Percentiles rank a stretch among this genome's conserved stretches.
These are phyloP conservation scores for Tylopilus vinaceipallidus DNA, from an alignment of 768 basidiomycete genomes.

Conservation along the genomic window DNA sequence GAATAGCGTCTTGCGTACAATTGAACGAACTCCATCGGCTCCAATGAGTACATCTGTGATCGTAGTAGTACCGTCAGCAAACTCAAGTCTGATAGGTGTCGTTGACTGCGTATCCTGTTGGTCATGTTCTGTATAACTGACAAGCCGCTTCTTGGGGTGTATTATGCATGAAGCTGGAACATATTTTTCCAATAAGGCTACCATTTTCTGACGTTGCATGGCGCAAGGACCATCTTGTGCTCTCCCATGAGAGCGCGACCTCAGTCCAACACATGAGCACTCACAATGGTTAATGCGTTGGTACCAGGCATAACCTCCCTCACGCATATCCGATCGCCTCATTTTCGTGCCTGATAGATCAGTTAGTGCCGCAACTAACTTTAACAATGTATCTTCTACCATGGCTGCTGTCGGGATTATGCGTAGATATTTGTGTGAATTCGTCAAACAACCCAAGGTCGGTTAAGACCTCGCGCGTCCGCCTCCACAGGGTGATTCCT, in stretches of 20 bases:
- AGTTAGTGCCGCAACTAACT: not conserved
- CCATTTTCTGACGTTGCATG: slow-evolving; percentile 25
- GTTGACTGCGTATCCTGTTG: slow-evolving; percentile 27
- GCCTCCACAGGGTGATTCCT: slow-evolving; percentile 44
- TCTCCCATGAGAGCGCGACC: not conserved
- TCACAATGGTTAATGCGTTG: slow-evolving; percentile 22
- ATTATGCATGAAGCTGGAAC: slow-evolving; percentile 19
- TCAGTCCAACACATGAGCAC: not conserved
- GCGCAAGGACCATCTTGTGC: slow-evolving; percentile 5
- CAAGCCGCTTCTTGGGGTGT: slow-evolving; percentile 18
- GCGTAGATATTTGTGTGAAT: slow-evolving; percentile 15
- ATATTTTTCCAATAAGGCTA: slow-evolving; percentile 15
- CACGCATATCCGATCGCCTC: slow-evolving; percentile 30
- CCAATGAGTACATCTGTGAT: slow-evolving; percentile 44
- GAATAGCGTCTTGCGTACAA: slow-evolving; percentile 24
- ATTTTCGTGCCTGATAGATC: not conserved
- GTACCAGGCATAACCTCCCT: slow-evolving; percentile 33
- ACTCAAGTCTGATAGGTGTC: slow-evolving; percentile 7
- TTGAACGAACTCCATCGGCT: slow-evolving; percentile 42
- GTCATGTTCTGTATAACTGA: slow-evolving; percentile 10
- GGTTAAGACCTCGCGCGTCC: slow-evolving; percentile 44
- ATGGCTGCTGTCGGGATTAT: slow-evolving; percentile 10
- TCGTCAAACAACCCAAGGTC: slow-evolving; percentile 42
- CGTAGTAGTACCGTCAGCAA: slow-evolving; percentile 20
- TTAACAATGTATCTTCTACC: slow-evolving; percentile 11